Conservation (phyloP, 441 rosid species). For the Breynia disticha region DNA sequence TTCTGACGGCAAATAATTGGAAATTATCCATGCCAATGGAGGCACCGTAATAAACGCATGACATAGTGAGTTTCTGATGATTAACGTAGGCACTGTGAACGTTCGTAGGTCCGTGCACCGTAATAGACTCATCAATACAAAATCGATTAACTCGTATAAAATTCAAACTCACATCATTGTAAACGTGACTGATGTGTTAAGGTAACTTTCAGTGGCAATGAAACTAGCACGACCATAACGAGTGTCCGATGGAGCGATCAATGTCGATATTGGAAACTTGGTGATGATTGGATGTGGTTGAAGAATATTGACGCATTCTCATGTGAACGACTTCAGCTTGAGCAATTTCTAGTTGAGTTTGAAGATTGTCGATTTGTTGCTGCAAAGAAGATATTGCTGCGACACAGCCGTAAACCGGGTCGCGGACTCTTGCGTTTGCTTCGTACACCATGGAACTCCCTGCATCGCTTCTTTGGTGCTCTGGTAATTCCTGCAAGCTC, state of each 20-base stretch:
- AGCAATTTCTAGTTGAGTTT: conserved; percentile 62
- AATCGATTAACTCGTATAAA: no score
- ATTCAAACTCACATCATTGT: no score
- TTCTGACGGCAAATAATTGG: no score
- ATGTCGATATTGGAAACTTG: conserved; percentile 22
- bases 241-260: conserved; percentile 42
- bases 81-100: no score
- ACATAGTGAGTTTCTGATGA: no score
- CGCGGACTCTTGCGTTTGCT: conserved; percentile 87
- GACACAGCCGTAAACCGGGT: conserved; percentile 86
- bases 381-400: conserved; percentile 78
- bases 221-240: conserved; percentile 58
- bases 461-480: conserved; percentile 70
- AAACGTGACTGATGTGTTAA: no score
- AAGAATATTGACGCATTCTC: conserved; percentile 28
- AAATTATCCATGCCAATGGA: no score
- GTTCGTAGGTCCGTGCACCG: no score
- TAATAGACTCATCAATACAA: no score
- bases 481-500: conserved; percentile 53
- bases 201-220: not conserved
- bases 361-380: conserved; percentile 63
- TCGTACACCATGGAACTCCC: conserved; percentile 91
- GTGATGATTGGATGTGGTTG: conserved; percentile 13
- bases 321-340: conserved; percentile 70
- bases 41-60: no score